These are phyloP conservation scores for Apocynum venetum DNA, from an alignment of 257 asterid species.

Conservation along the genomic window DNA sequence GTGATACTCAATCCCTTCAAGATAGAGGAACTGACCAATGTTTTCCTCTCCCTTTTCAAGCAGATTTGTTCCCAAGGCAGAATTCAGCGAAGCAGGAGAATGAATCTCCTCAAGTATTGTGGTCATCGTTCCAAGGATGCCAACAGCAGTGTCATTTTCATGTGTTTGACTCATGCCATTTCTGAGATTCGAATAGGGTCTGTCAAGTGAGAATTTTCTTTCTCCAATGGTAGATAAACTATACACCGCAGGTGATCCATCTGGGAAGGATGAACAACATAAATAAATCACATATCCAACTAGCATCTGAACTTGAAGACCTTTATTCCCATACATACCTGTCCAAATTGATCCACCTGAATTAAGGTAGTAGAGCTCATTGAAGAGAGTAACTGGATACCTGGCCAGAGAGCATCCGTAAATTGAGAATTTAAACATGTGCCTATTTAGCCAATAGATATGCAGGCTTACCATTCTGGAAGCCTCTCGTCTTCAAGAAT, in stretches of 20 bases:
- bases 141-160: constrained; percentile 55
- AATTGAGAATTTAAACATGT: constrained; percentile 17
- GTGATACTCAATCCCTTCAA: constrained; percentile 92
- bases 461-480: constrained; percentile 76
- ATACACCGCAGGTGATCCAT: constrained; percentile 79
- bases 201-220: constrained; percentile 57
- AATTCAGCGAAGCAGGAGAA: constrained; percentile 48
- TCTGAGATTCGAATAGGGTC: constrained; percentile 31
- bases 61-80: constrained; percentile 72
- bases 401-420: constrained; percentile 43
- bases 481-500: constrained; percentile 80
- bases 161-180: constrained; percentile 22
- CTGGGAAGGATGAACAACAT: constrained; percentile 31
- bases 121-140: constrained; percentile 79
- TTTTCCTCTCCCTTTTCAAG: constrained; percentile 81
- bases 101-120: constrained; percentile 59
- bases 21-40: constrained; percentile 87
- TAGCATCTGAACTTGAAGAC: constrained; percentile 17
- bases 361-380: constrained; percentile 91
- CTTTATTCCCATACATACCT: constrained; percentile 40
- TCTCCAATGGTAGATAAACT: constrained; percentile 50
- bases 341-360: constrained; percentile 98
- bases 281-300: constrained; percentile 6
- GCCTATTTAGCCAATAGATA: constrained; percentile 17
- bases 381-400: constrained; percentile 90